Conservation (phyloP, 495 filamentous ascomycete species). For the Aspergillus heteromorphus region DNA sequence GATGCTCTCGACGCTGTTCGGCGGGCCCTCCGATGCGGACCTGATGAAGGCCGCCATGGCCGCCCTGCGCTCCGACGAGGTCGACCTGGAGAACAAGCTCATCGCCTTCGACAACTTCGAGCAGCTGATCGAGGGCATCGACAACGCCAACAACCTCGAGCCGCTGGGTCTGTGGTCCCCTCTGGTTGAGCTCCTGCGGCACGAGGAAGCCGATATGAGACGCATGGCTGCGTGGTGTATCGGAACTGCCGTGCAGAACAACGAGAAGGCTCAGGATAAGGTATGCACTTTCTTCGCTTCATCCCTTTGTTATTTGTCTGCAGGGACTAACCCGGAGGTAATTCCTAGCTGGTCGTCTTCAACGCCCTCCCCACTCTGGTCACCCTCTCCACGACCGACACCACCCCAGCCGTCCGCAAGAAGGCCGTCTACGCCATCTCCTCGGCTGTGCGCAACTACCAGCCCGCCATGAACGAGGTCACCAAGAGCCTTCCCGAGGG, state of each 20-base stretch:
- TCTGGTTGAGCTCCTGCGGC: slow-evolving; percentile 60
- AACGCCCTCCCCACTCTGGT: slow-evolving; percentile 68
- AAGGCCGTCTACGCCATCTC: slow-evolving; percentile 88
- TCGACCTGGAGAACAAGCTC: slow-evolving; percentile 69
- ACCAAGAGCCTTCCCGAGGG: slow-evolving; percentile 61
- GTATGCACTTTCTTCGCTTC: slow-evolving; percentile 30
- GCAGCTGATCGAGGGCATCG: slow-evolving; percentile 81
- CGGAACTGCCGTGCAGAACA: slow-evolving; percentile 94
- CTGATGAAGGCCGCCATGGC: slow-evolving; percentile 81
- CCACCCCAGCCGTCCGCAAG: slow-evolving; percentile 61
- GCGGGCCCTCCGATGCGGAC: slow-evolving; percentile 79
- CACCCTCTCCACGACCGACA: slow-evolving; percentile 54
- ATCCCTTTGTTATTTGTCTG: not conserved
- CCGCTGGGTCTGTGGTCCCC: slow-evolving; percentile 75
- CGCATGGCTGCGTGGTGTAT: slow-evolving; percentile 87
- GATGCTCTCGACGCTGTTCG: slow-evolving; percentile 67
- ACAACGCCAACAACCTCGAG: slow-evolving; percentile 92
- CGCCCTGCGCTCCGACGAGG: slow-evolving; percentile 57
- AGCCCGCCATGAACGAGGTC: slow-evolving; percentile 60
- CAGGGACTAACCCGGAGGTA: slow-evolving; percentile 12
- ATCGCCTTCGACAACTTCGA: slow-evolving; percentile 96
- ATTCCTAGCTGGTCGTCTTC: slow-evolving; percentile 52
- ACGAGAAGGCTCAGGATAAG: slow-evolving; percentile 73
- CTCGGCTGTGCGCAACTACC: slow-evolving; percentile 77
- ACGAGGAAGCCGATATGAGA: slow-evolving; percentile 65